A percentile compares a stretch with the other conserved stretches of the same genome.
Evolutionary conservation across 1,284 basidiomycete genomes (phyloP).

Genomic region (Ganoderma sp.): DNA sequence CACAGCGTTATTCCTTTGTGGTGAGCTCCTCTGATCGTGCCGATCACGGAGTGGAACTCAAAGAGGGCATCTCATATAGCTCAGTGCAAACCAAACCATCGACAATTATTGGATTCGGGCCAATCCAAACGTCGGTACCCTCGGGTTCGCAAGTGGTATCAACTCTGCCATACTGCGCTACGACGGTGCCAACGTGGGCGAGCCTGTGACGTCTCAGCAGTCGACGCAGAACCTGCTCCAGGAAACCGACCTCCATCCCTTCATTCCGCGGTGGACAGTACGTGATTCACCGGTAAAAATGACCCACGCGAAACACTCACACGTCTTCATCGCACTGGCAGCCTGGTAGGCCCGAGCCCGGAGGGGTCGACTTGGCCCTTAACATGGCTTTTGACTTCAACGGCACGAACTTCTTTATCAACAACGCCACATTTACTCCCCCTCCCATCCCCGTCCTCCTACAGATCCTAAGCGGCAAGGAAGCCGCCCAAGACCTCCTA

Average conservation of each 20-base stretch:
- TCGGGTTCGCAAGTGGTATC: conserved; percentile 43
- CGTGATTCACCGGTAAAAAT: not conserved
- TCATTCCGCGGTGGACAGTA: conserved; percentile 15
- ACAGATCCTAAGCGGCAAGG: conserved; percentile 41
- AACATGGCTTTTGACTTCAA: conserved; percentile 27
- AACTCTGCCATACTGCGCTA: conserved; percentile 38
- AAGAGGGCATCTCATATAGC: conserved; percentile 30
- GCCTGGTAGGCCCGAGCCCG: conserved; percentile 34
- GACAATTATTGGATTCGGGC: conserved; percentile 48
- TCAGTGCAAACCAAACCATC: conserved; percentile 27
- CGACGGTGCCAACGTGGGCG: conserved; percentile 44
- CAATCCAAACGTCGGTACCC: conserved; percentile 39
- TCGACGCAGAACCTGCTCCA: conserved; percentile 27
- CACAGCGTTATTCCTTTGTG: conserved; percentile 41
- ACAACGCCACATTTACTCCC: conserved; percentile 33
- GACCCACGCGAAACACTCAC: not conserved
- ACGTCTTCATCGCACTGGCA: conserved; percentile 10
- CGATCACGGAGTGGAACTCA: too few relatives aligned
- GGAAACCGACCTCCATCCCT: conserved; percentile 37
- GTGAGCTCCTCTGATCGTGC: not conserved
- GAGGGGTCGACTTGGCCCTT: conserved; percentile 37
- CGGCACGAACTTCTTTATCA: conserved; percentile 30
- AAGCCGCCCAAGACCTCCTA: conserved; percentile 35
- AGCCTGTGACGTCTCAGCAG: conserved; percentile 47
- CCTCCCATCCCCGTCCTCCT: conserved; percentile 20